Base-by-base conservation (phyloP, 108 stramenopile species). In the Stephanodiscus triporus region DNA sequence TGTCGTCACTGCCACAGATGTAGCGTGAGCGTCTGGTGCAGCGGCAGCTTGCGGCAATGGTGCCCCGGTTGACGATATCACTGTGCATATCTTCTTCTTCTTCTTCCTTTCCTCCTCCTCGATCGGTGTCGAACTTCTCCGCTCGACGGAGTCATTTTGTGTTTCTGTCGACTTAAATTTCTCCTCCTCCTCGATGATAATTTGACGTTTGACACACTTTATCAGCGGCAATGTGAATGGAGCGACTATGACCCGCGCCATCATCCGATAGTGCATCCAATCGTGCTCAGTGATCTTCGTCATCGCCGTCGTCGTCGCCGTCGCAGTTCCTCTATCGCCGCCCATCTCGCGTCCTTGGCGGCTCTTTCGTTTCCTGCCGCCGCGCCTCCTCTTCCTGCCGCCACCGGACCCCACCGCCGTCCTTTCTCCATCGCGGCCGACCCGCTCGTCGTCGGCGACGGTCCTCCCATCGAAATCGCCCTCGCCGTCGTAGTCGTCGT, bases 191-290 rank as follows among this genome's bases (percentile, higher is more conserved):
- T 68, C 68, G 55, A 40, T 9, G 40, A 9, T 9, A 9, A 40
- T 11, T 9, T 36, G 68, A 13, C 42, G 38, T 24, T 65, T 57
- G 42, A 80, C 59, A 4, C 34, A 19, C 19, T 27, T 58, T 63
- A 75, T 69, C 20, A 66, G 40, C 22, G 27, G 37, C 13, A 59
- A 51, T 29, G 73, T 81, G 32, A 72, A 82, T 9, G 81, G 81
- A 51, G 81, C 81, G 38, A 82, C 37, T 37, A 82, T 77, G 23
- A 82, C 68, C 13, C 81, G 77, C n/a, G 59, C 62, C 77, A 82
- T 78, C 55, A 63, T 60, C 63, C 48, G 48, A 47, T 80, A 50
- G 45, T 77, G 68, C 40, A 50, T 65, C 54, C 37, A 42, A 30
- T 75, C 73, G 19, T 53, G 40, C 4, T 36, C 36, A 6, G 40